A percentile compares a stretch with the other conserved stretches of the same genome.
These are phyloP conservation scores for Amaranthus tricolor DNA, from an alignment of 179 eudicot species.

Conservation along the genomic window DNA sequence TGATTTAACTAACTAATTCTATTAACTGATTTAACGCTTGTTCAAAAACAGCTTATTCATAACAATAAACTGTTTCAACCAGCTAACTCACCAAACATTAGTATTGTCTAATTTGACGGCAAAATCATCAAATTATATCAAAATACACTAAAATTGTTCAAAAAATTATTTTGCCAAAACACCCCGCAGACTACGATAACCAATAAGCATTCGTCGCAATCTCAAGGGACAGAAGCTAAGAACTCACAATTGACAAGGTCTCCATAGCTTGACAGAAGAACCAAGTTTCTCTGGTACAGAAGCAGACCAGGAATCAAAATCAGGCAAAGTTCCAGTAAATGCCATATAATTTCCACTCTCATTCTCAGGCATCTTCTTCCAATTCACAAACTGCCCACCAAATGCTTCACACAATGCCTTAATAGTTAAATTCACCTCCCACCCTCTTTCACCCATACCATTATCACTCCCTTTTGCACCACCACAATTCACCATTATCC, in stretches of 20 bases:
- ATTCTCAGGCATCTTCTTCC: constrained; percentile 69
- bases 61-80: too few relatives aligned
- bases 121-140: too few relatives aligned
- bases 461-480: constrained; percentile 28
- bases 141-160: too few relatives aligned
- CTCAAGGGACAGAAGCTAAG: too few relatives aligned
- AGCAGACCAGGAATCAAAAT: constrained; percentile 55
- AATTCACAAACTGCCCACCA: constrained; percentile 56
- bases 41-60: too few relatives aligned
- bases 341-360: constrained; percentile 72
- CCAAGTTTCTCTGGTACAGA: constrained; percentile 56
- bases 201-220: too few relatives aligned
- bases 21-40: too few relatives aligned
- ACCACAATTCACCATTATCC: constrained; percentile 92
- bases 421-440: constrained; percentile 55
- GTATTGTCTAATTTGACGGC: too few relatives aligned
- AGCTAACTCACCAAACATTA: too few relatives aligned
- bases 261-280: constrained; percentile 52
- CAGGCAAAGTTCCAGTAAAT: constrained; percentile 75
- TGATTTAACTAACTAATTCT: too few relatives aligned
- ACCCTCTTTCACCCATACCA: constrained; percentile 22
- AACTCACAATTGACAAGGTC: constrained; percentile 13
- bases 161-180: too few relatives aligned
- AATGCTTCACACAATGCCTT: constrained; percentile 64
- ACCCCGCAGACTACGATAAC: too few relatives aligned